Conservation (phyloP, 345 rosid species). For the Kandelia obovata region DNA sequence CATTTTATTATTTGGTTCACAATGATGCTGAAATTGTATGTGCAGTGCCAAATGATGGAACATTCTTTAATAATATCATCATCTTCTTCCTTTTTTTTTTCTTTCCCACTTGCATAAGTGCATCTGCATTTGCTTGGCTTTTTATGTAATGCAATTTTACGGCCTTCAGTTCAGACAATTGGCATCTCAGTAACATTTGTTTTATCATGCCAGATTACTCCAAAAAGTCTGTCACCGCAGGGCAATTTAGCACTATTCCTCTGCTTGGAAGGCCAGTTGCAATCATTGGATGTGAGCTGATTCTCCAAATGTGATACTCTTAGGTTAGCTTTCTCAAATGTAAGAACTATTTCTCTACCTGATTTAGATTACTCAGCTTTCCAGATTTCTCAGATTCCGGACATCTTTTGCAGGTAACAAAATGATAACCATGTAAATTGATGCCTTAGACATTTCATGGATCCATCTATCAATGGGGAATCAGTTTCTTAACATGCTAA, state of each 20-base stretch:
- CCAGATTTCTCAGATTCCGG: not conserved
- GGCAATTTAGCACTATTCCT: not conserved
- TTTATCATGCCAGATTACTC: not conserved
- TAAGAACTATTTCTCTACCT: not conserved
- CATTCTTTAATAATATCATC: too few species aligned
- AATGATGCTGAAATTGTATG: too few species aligned
- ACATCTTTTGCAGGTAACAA: conserved; percentile 1
- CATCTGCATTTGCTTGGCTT: too few species aligned
- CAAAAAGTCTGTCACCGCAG: not conserved
- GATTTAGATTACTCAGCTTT: not conserved
- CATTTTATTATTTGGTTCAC: too few species aligned
- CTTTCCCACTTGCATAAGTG: too few species aligned
- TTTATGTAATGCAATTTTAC: too few species aligned
- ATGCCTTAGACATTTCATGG: not conserved
- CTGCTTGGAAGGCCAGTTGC: not conserved
- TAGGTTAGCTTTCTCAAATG: not conserved
- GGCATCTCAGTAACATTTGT: not conserved
- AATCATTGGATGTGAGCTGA: not conserved
- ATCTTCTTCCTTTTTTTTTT: too few species aligned
- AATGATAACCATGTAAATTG: not conserved
- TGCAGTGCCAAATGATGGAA: too few species aligned
- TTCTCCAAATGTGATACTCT: not conserved
- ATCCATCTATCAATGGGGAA: not conserved
- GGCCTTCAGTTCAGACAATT: too few species aligned
- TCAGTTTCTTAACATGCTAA: not conserved